Conservation (phyloP, 164 flowering plant genomes). For the Vitis rotundifolia region DNA sequence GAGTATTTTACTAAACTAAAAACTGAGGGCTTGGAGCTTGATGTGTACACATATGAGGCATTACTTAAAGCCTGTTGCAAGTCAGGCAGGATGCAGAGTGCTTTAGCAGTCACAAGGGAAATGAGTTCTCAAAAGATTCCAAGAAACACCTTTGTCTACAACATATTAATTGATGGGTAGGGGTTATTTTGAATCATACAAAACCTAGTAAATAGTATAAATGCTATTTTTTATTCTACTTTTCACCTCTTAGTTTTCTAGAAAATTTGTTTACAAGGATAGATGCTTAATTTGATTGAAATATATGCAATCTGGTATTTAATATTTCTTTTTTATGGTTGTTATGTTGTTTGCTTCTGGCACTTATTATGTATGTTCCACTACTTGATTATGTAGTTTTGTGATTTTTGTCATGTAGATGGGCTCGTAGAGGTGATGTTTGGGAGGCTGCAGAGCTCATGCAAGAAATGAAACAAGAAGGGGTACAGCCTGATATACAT, state of each 20-base stretch:
- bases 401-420: conserved; percentile 39
- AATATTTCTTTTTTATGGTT: neutral
- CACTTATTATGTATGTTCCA: neutral
- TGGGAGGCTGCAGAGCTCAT: conserved; percentile 98
- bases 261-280: neutral
- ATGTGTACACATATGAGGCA: conserved; percentile 84
- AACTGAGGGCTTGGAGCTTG: conserved; percentile 81
- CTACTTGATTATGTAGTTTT: neutral
- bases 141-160: conserved; percentile 82
- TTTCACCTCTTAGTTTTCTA: neutral
- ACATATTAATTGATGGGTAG: conserved; percentile 97
- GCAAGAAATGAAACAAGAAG: conserved; percentile 92
- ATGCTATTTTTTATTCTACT: neutral
- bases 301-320: neutral
- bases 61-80: conserved; percentile 98
- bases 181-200: conserved; percentile 12
- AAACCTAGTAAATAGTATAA: neutral
- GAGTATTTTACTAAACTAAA: conserved; percentile 81
- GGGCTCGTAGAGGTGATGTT: conserved; percentile 99
- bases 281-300: conserved; percentile 1
- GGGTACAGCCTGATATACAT: conserved; percentile 85
- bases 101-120: conserved; percentile 91
- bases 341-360: conserved; percentile 2
- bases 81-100: conserved; percentile 98
- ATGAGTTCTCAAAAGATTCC: conserved; percentile 81